These are phyloP conservation scores for Agrostemma githago DNA, from an alignment of 148 eudicot genomes.

Conservation along the genomic window DNA sequence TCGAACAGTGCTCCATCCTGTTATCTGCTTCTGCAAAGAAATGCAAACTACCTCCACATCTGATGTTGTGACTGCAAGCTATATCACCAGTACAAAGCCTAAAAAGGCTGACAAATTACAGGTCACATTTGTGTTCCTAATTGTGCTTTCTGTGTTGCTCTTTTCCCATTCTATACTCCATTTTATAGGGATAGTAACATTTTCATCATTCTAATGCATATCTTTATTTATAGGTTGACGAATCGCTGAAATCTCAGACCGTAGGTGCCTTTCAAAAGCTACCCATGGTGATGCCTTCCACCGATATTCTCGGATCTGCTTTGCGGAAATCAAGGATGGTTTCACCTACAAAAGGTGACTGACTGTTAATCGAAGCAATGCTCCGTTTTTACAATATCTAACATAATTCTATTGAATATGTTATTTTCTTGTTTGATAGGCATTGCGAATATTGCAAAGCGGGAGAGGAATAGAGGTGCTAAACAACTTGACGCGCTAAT, in stretches of 20 bases:
- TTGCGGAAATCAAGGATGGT: constrained; percentile 79
- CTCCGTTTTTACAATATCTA: background rate
- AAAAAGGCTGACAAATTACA: constrained; percentile 31
- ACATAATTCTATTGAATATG: constrained; percentile 1
- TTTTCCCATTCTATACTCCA: background rate
- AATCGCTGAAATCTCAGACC: constrained; percentile 33
- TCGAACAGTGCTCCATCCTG: constrained; percentile 28
- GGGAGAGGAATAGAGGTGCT: constrained; percentile 95
- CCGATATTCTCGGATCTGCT: constrained; percentile 75
- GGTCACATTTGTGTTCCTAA: constrained; percentile 23
- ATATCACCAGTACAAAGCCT: constrained; percentile 37
- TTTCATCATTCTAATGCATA: background rate
- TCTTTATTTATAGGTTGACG: constrained; percentile 39
- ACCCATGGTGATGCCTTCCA: constrained; percentile 95
- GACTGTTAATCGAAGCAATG: constrained; percentile 20
- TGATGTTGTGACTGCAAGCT: constrained; percentile 61
- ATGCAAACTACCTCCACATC: constrained; percentile 53
- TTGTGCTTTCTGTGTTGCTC: background rate
- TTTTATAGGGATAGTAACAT: background rate
- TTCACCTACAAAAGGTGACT: constrained; percentile 87
- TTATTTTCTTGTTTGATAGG: constrained; percentile 46
- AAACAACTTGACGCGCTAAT: constrained; percentile 95
- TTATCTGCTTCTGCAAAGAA: constrained; percentile 49
- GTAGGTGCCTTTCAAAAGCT: constrained; percentile 95
- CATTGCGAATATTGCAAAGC: constrained; percentile 85